phyloP scores from a whole-genome alignment of 2,329 filamentous ascomycete genomes.

The Samsoniella hepiali region DNA sequence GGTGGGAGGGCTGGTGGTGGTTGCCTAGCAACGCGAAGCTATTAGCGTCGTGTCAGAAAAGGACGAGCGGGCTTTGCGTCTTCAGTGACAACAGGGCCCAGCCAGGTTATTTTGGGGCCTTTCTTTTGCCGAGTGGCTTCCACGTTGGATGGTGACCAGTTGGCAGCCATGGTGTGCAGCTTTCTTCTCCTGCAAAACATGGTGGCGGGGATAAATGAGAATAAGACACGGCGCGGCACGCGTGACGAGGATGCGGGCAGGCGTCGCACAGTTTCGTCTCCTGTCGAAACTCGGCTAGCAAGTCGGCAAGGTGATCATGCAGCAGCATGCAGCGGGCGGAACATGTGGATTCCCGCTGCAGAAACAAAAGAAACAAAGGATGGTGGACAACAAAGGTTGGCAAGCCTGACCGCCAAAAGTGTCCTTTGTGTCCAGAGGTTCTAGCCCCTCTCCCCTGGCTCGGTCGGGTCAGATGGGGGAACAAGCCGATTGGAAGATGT shows the following conservation, averaged over 20 bases:
- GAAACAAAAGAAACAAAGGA: not conserved
- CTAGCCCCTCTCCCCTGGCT: conserved; percentile 2
- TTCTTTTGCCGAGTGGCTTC: not conserved
- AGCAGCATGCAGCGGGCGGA: not conserved
- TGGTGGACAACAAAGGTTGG: not conserved
- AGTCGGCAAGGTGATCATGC: not conserved
- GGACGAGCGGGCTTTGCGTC: not conserved
- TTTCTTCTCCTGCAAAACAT: not conserved
- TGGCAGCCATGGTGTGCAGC: not conserved
- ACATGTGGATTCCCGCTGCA: conserved; percentile 14
- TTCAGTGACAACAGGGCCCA: not conserved
- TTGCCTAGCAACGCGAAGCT: conserved; percentile 3
- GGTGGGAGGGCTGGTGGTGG: not conserved
- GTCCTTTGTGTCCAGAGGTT: not conserved
- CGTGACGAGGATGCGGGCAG: not conserved
- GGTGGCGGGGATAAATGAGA: not conserved
- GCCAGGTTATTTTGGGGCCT: not conserved
- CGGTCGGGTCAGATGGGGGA: not conserved
- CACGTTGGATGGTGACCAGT: not conserved
- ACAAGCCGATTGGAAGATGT: conserved; percentile 6
- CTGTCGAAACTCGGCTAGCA: not conserved
- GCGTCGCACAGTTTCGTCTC: not conserved
- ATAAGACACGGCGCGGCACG: not conserved
- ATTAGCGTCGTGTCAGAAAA: not conserved
- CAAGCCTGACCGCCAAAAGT: conserved; percentile 3